Evolutionary conservation across 441 rosid species (phyloP), one percentile per base, ranked within the genome.

Genomic region (Melastoma candidum): DNA sequence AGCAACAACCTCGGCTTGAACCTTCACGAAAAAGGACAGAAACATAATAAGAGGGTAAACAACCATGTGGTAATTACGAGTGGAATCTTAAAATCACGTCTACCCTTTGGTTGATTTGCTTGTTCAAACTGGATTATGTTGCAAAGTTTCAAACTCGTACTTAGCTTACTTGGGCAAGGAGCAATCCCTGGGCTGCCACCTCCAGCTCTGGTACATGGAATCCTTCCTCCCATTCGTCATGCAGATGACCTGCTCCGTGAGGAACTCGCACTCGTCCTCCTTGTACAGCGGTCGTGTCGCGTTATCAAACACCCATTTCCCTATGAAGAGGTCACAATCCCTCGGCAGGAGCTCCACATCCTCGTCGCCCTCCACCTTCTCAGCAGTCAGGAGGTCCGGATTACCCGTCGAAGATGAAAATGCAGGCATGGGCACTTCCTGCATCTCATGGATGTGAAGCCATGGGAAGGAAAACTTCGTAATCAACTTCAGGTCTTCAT

Each of bases 171-270:
- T 80, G 54, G 97, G 97, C 48, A 88, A 57, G 51, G 83, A 72
- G 51, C 97, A 88, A 51, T 81, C 85, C 63, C 74, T 72, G 11
- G 97, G 97, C 64, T 88, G 84, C 97, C 97, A 88, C 71, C 75
- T 81, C 97, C 97, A 88, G 25, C 78, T 78, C 79, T 88, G 97
- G 49, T 71, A 88, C 66, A 53, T 2, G 26, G 97, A 85, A 68
- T 88, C 85, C 60, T 80, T 75, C 63, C 97, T 81, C 50, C 95
- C 97, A 51, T 88, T 85, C 66, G 92, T 83, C 73, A 83, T 52
- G 57, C 97, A 88, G 51, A 92, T 88, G 22, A 88, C 87, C 57
- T 88, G 97, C 13, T 77, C 80, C 2, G 96, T 83, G n/a, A 88
- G 76, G 44, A 85, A 85, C 72, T 85, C 92, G 17, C 96, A 88